Conservation (phyloP, 345 rosid species). For the Cardamine occulta region DNA sequence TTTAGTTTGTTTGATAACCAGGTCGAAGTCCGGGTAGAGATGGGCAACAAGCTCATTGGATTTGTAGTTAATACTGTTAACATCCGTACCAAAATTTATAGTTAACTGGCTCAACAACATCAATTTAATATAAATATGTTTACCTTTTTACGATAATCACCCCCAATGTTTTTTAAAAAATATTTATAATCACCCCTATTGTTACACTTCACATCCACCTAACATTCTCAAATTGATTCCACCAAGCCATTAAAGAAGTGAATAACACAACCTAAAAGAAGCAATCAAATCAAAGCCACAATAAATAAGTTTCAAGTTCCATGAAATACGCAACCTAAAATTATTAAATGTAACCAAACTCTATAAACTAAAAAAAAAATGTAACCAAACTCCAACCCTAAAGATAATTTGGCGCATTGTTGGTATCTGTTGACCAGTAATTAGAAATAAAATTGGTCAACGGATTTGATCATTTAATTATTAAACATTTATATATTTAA, state of each 20-base stretch:
- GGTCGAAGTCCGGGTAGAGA: not conserved
- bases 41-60: not conserved
- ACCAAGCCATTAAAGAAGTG: not conserved
- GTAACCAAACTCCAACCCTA: not conserved
- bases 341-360: slow-evolving; percentile 6
- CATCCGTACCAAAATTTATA: not conserved
- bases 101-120: not conserved
- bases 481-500: not conserved
- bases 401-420: not conserved
- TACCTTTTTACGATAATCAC: not conserved
- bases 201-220: not conserved
- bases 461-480: not conserved
- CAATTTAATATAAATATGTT: not conserved
- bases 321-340: not conserved
- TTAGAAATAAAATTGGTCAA: not conserved
- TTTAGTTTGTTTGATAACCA: not conserved
- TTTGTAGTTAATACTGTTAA: not conserved
- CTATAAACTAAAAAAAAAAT: not conserved
- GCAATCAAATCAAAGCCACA: not conserved
- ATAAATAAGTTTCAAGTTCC: not conserved
- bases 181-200: not conserved
- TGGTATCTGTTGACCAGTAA: slow-evolving; percentile 4
- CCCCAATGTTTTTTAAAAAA: not conserved
- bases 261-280: not conserved
- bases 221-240: not conserved